Percentiles rank a stretch among this genome's conserved stretches.
Evolutionary conservation across 345 rosid genomes (phyloP).

Genomic region (Gossypium arboreum): DNA sequence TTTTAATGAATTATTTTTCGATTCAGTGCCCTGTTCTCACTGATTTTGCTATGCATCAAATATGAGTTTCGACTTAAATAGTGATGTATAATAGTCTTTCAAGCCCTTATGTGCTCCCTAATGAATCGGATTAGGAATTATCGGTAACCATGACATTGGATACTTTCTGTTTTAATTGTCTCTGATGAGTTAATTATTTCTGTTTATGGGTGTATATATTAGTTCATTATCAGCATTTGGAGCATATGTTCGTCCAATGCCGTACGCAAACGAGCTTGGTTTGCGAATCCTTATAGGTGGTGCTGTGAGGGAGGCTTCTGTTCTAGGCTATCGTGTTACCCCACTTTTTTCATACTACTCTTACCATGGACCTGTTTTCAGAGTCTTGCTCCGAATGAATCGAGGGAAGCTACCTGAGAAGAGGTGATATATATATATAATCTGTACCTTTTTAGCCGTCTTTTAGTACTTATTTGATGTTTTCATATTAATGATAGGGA

Average conservation of each 20-base stretch:
- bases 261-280: conserved; percentile 91
- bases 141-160: too few species aligned
- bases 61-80: background rate
- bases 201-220: conserved; percentile 13
- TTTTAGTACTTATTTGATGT: conserved; percentile 16
- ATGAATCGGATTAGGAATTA: background rate
- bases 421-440: conserved; percentile 34
- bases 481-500: conserved; percentile 39
- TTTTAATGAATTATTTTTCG: too few species aligned
- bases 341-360: conserved; percentile 86
- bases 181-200: background rate
- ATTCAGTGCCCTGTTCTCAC: too few species aligned
- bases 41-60: too few species aligned
- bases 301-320: conserved; percentile 79
- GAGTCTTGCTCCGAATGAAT: conserved; percentile 61
- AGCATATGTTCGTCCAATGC: conserved; percentile 81
- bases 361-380: conserved; percentile 75
- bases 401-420: conserved; percentile 56
- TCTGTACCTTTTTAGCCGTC: background rate
- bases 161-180: background rate
- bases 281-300: conserved; percentile 86
- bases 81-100: background rate
- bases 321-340: conserved; percentile 65
- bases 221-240: conserved; percentile 87
- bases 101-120: background rate